These are phyloP conservation scores for Metarhizium rileyi DNA, from an alignment of 2,329 filamentous ascomycete genomes.

Conservation along the genomic window DNA sequence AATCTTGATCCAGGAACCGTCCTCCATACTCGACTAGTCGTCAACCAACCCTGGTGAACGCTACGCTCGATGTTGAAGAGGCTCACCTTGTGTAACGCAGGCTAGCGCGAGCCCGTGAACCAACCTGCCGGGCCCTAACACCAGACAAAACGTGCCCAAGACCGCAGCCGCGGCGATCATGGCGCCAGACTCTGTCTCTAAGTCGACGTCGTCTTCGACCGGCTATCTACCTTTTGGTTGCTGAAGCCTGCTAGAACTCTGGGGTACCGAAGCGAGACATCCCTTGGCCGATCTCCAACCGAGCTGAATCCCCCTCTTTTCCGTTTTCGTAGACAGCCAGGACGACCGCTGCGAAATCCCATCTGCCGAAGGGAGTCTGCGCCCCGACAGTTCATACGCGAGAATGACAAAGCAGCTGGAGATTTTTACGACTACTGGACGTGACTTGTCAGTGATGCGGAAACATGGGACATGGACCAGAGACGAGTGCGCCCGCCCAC, in stretches of 20 bases:
- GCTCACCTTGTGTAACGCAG: slow-evolving; percentile 6
- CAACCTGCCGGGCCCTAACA: slow-evolving; percentile 6
- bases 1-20: background rate
- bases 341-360: background rate
- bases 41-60: no score
- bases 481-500: background rate
- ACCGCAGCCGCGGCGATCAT: slow-evolving; percentile 1
- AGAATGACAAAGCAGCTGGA: background rate
- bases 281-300: background rate
- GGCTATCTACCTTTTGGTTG: background rate
- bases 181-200: background rate
- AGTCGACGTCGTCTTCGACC: background rate
- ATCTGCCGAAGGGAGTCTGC: background rate
- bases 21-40: background rate
- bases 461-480: background rate
- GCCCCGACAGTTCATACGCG: background rate
- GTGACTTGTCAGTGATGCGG: background rate
- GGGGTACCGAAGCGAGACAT: background rate
- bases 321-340: background rate
- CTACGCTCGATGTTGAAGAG: background rate
- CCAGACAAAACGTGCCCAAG: slow-evolving; percentile 6
- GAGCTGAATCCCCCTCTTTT: background rate
- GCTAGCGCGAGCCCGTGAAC: slow-evolving; percentile 8
- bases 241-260: background rate
- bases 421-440: no score